Conservation (phyloP, 352 stramenopile species). For the Phytophthora kernoviae region DNA sequence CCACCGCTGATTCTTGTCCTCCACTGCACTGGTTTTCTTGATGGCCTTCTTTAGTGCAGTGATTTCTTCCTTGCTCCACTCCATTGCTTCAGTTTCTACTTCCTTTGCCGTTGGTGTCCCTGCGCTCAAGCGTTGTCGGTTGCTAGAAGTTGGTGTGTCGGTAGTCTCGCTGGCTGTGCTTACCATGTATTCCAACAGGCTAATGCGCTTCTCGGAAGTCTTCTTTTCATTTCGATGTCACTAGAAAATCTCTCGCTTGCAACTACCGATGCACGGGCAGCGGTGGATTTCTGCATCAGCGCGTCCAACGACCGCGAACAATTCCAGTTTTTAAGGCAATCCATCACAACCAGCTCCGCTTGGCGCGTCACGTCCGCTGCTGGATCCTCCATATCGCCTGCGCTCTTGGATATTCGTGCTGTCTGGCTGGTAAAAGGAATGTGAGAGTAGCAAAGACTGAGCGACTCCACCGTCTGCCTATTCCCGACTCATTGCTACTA, state of each 20-base stretch:
- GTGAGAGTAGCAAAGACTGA: not conserved
- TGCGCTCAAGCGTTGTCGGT: constrained; percentile 5
- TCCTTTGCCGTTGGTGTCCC: constrained; percentile 12
- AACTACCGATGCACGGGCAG: constrained; percentile 20
- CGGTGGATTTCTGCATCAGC: constrained; percentile 44
- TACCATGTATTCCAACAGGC: constrained; percentile 62
- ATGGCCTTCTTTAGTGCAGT: constrained; percentile 69
- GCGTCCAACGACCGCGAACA: constrained; percentile 60
- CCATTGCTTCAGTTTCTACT: constrained; percentile 25
- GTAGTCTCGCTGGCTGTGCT: constrained; percentile 22
- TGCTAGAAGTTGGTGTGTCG: constrained; percentile 7
- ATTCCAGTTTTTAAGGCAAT: constrained; percentile 67
- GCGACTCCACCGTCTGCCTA: too few species aligned
- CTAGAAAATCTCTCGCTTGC: constrained; percentile 59
- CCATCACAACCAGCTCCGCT: constrained; percentile 71
- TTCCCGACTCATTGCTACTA: too few species aligned
- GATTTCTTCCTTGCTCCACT: constrained; percentile 68
- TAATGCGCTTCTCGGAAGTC: constrained; percentile 3
- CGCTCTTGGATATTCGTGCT: constrained; percentile 28
- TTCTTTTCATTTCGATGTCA: constrained; percentile 63
- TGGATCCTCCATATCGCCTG: constrained; percentile 18
- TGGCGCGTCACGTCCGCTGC: constrained; percentile 54
- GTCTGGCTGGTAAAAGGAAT: not conserved
- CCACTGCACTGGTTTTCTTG: constrained; percentile 61
- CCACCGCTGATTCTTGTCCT: constrained; percentile 80